Evolutionary conservation across 208 protist genomes (phyloP), one percentile per base, ranked within the genome.

Genomic region (Acanthamoeba triangularis): DNA sequence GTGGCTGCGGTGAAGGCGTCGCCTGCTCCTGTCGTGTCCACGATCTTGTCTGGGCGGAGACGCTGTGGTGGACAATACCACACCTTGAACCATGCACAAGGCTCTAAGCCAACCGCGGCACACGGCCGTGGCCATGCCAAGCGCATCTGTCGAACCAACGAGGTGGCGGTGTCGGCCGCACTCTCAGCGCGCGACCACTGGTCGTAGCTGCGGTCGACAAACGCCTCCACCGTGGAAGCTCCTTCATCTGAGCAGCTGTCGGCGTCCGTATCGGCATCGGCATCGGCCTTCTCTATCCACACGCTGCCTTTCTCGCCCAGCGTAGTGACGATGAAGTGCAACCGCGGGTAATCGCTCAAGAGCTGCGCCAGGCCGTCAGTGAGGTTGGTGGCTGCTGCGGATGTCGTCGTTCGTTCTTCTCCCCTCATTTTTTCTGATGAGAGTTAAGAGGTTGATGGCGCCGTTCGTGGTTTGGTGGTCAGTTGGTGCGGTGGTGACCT

Each of bases 291-390:
- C 69, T 30, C 69, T 7, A 44, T 20, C 69, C 69, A 78, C 7
- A 78, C 7, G 69, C 69, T 78, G 69, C 69, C 69, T 8, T n/a
- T 16, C 69, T 30, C 69, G 30, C 69, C 69, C 16, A 78, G 69
- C 69, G 69, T 78, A 30, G 69, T 78, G n/a, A 78, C n/a, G 69
- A 78, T 20, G n/a, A 78, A 78, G 11, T 30, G 69, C 14, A 78
- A n/a, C 37, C 25, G 69, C n/a, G 69, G 69, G n/a, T 78, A n/a
- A 23, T 78, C 33, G 30, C 11, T 18, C 33, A 78, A 78, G 69
- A 78, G 69, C 59, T 65, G 59, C 59, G 7, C 59, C 23, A 65
- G 8, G 6, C 59, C 69, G n/a, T 78, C 30, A 14, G 69, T 78
- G 30, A 72, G 30, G n/a, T 35, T 11, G 14, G 23, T 20, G 23